A percentile compares a stretch with the other conserved stretches of the same genome.
Evolutionary conservation across 23 red algal species (phyloP).

Genomic region (Gracilaria domingensis): DNA sequence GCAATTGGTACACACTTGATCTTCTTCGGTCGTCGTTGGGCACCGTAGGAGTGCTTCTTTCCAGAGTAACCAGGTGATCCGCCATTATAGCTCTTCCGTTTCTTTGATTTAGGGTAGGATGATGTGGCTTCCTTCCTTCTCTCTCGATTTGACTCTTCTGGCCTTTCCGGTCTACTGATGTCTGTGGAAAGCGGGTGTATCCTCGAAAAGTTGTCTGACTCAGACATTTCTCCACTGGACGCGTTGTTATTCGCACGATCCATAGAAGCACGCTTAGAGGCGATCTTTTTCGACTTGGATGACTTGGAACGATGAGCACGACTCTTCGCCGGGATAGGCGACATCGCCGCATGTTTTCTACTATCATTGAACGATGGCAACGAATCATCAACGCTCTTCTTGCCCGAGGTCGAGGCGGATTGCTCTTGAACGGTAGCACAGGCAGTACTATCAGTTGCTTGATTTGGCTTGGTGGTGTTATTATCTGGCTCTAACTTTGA

Average conservation of each 20-base stretch:
- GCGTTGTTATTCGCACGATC: not conserved
- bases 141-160: not conserved
- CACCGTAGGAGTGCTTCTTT: not conserved
- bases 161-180: not conserved
- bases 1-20: constrained; percentile 24
- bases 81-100: not conserved
- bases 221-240: constrained; percentile 33
- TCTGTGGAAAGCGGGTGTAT: not conserved
- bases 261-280: not conserved
- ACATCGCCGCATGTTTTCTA: not conserved
- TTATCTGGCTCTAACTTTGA: not conserved
- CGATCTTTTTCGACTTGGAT: constrained; percentile 13
- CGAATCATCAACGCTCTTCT: constrained; percentile 28
- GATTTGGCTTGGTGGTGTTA: not conserved
- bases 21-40: constrained; percentile 7
- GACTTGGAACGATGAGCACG: constrained; percentile 5
- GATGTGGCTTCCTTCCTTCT: not conserved
- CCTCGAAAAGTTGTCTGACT: constrained; percentile 28
- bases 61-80: not conserved
- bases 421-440: constrained; percentile 16
- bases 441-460: constrained; percentile 17
- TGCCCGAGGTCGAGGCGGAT: constrained; percentile 19
- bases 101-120: not conserved
- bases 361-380: not conserved
- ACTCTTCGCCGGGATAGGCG: constrained; percentile 8